Base-by-base conservation (phyloP, 1,139 yeast genomes). In the Pneumocystis canis region DNA sequence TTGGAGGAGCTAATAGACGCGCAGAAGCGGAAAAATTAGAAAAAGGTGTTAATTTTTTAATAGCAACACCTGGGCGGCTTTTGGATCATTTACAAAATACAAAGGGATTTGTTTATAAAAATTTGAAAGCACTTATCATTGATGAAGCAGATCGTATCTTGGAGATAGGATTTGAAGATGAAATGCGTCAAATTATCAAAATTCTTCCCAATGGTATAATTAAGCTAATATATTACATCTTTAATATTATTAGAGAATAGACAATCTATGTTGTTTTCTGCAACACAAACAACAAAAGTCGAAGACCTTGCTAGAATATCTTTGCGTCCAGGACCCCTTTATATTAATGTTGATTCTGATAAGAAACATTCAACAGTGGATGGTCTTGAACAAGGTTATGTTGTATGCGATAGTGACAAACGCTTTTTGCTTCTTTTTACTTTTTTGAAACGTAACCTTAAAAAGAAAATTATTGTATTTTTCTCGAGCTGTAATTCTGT, bases 261-360 rank as follows among this genome's bases (percentile, higher is more conserved):
- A 76, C 99, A 92, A 75, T 82, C 96, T 57, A 92, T 92, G 97
- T 78, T 92, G 69, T 92, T 94, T 73, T 89, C 97, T 18, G 98
- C 99, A 61, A 92, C 99, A 0, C 99, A 92, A 75, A 92, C 99
- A 56, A 92, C 97, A 59, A 94, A 94, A 77, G 98, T 92, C 67
- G 97, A 92, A 73, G 99, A 94, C 77, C 80, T 92, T 72, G 98
- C 98, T 30, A 83, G 99, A 76, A 92, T 94, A 63, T 92, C 98
- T 5, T 80, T 94, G 70, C 84, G 96, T 73, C 85, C 92, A 61
- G 97, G 97, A 58, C 99, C 98, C 25, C 80, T 94, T 66, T 94
- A 90, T 75, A 92, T 92, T 68, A 92, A 92, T 71, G 99, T 94
- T 64, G 86, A 88, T 61, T 89, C 86, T 72, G 73, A 74, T 30